Percentiles rank a stretch among this genome's conserved stretches.
These are phyloP conservation scores for Ceratobasidium sp. DNA, from an alignment of 1,284 basidiomycete genomes.

Conservation along the genomic window DNA sequence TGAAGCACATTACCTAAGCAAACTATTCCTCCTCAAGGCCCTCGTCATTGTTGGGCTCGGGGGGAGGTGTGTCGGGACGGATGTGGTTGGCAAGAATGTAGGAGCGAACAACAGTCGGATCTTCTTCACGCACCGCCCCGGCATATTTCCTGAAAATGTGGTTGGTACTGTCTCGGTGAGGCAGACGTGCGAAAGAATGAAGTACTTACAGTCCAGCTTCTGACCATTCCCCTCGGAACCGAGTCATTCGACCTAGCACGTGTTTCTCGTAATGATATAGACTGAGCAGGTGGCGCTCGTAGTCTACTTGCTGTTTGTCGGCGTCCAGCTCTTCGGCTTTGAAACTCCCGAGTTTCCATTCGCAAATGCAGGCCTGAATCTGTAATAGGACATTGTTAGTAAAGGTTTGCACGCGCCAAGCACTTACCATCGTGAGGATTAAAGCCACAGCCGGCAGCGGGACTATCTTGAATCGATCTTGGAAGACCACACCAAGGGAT, in stretches of 20 bases:
- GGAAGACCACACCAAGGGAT: neutral
- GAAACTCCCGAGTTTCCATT: neutral
- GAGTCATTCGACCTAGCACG: neutral
- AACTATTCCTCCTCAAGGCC: neutral
- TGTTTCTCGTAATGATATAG: conserved; percentile 5
- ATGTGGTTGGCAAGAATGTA: neutral
- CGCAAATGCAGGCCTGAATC: conserved; percentile 20
- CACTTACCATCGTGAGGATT: conserved; percentile 26
- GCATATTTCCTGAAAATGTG: neutral
- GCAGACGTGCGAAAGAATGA: neutral
- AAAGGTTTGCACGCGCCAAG: neutral
- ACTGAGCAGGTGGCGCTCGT: conserved; percentile 7
- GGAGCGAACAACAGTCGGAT: neutral
- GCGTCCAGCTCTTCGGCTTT: conserved; percentile 8
- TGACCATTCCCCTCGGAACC: neutral
- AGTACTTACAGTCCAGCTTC: conserved; percentile 14
- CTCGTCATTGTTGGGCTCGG: too few species aligned
- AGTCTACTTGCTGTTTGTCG: conserved; percentile 10
- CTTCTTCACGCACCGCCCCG: neutral
- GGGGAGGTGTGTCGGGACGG: neutral
- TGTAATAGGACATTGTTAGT: neutral
- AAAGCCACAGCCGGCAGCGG: conserved; percentile 21
- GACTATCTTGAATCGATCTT: neutral
- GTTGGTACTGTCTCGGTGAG: neutral
- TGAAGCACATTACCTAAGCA: conserved; percentile 2